phyloP scores from a whole-genome alignment of 2,329 filamentous ascomycete genomes.

The Myotisia sp. region DNA sequence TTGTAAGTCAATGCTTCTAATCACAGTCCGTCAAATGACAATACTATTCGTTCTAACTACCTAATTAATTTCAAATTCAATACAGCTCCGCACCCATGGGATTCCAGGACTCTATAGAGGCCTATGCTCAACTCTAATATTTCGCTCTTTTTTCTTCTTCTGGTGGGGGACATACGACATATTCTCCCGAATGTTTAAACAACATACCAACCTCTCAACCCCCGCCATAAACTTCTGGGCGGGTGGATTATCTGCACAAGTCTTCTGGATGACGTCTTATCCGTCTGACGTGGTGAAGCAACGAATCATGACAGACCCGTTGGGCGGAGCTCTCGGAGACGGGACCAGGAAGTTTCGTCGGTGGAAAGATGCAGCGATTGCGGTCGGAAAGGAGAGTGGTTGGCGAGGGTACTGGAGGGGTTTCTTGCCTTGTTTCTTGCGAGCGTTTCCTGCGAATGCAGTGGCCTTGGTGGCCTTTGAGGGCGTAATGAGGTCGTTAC shows the following conservation, averaged over 20 bases:
- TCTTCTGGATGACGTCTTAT: conserved; percentile 90
- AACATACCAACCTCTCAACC: conserved; percentile 54
- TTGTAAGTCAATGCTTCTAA: conserved; percentile 26
- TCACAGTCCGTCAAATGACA: neutral
- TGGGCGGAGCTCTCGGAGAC: conserved; percentile 56
- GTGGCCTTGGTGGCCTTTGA: conserved; percentile 90
- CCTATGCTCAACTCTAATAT: conserved; percentile 68
- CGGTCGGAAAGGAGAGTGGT: conserved; percentile 64
- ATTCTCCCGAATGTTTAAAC: conserved; percentile 53
- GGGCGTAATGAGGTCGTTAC: conserved; percentile 58
- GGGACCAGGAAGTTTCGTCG: conserved; percentile 52
- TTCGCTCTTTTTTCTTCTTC: conserved; percentile 89
- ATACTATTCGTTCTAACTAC: neutral
- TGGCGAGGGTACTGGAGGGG: conserved; percentile 79
- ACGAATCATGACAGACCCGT: conserved; percentile 86
- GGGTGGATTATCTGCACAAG: conserved; percentile 77
- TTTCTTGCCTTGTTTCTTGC: conserved; percentile 81
- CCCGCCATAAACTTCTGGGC: conserved; percentile 95
- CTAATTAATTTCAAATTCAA: neutral
- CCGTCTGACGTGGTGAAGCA: conserved; percentile 92
- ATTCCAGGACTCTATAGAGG: conserved; percentile 73
- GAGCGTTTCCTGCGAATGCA: conserved; percentile 91
- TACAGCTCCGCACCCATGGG: conserved; percentile 47
- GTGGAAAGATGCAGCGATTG: conserved; percentile 67
- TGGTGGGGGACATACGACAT: conserved; percentile 97